Conservation (phyloP, 495 filamentous ascomycete species). For the Tuber umbilicatum region DNA sequence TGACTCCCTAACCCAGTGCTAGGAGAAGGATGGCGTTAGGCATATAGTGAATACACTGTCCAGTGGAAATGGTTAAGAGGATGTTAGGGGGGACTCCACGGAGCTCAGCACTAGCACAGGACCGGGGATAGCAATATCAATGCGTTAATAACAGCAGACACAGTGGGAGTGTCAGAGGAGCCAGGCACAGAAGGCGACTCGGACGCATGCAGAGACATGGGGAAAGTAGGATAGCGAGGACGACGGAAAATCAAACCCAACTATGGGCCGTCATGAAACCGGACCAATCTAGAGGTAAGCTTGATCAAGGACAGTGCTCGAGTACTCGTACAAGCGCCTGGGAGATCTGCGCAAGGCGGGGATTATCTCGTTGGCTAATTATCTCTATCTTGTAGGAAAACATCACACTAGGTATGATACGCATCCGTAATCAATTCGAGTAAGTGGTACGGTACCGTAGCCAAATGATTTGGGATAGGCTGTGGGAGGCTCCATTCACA, state of each 20-base stretch:
- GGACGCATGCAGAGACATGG: not conserved
- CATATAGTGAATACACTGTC: no score
- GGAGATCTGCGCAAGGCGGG: no score
- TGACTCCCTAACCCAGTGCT: slow-evolving; percentile 62
- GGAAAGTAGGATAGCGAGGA: not conserved
- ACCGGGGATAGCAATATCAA: not conserved
- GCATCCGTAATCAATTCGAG: no score
- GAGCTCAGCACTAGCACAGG: not conserved
- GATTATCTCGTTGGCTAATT: no score
- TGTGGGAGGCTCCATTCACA: not conserved
- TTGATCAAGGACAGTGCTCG: no score
- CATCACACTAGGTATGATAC: no score
- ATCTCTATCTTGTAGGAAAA: no score
- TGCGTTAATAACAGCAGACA: not conserved
- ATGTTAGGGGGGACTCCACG: not conserved
- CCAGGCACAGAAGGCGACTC: not conserved
- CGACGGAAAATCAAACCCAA: not conserved
- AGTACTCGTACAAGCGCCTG: no score
- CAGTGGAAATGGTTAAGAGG: not conserved
- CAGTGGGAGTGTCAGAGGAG: not conserved
- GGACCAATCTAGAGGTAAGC: not conserved
- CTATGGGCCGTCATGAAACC: not conserved
- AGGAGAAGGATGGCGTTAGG: slow-evolving; percentile 51
- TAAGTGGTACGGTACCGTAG: no score
- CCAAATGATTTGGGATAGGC: not conserved